Evolutionary conservation across 2,329 filamentous ascomycete genomes (phyloP), one percentile per base, ranked within the genome.

Genomic region (Cladosporium sp.): DNA sequence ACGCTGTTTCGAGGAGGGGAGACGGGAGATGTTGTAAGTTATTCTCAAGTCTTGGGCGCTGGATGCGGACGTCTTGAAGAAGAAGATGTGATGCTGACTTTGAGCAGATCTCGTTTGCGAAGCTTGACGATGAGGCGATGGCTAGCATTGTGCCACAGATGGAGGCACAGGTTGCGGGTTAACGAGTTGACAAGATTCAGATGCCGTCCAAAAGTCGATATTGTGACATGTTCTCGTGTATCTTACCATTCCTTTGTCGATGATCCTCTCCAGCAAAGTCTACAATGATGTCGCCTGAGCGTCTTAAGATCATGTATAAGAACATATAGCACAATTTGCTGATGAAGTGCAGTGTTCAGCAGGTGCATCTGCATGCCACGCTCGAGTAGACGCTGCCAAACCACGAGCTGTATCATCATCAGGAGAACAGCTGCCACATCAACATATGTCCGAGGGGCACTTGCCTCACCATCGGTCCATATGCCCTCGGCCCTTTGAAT

Each of bases 1-100:
- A 86, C 90, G 4, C 75, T 97, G 22, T 97, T 86, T 74, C 90
- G 91, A 6, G 90, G 91, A 4, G 79, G 80, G 42, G 75, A 76
- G 28, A 75, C 82, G 9, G 88, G 91, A 70, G 90, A 96, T 63
- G 79, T 90, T 73, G 89, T 93, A 78, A 74, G 83, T 60, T 42
- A 12, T 42, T n/a, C 39, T 19, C 39, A 10, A 7, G 12, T 2
- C 28, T 9, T 32, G 28, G 8, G 28, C 8, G 28, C 28, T 32
- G 3, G 4, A 10, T 42, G 2, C 9, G 36, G 17, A n/a, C 7
- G 15, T 39, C 13, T 5, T 20, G n/a, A 42, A 24, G 7, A 35
- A 19, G 20, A 4, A n/a, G 10, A 3, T 3, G 1, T 28, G 1
- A 36, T 24, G 54, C 56, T 58, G 40, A 58, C 45, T 54, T 17